phyloP scores from a whole-genome alignment of 306 rosid genomes.

The Urtica urens region DNA sequence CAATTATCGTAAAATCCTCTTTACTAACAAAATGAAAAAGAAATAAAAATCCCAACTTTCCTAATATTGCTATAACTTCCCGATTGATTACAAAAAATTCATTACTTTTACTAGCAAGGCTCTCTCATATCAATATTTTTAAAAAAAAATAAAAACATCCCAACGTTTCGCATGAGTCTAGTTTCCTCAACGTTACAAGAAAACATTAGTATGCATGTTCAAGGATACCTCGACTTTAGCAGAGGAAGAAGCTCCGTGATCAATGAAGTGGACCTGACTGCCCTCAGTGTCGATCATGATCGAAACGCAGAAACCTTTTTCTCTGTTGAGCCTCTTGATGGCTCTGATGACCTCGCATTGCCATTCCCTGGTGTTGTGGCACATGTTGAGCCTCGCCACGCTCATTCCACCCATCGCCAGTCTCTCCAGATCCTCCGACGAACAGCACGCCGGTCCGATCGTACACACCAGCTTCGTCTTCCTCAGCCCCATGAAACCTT shows the following conservation, averaged over 20 bases:
- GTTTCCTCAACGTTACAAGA: no score
- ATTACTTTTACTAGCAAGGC: no score
- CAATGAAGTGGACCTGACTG: constrained; percentile 75
- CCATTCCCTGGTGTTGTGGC: constrained; percentile 77
- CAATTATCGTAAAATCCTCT: no score
- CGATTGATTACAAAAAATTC: no score
- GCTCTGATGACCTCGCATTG: constrained; percentile 57
- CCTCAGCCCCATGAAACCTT: constrained; percentile 70
- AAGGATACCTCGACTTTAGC: constrained; percentile 60
- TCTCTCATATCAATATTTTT: no score
- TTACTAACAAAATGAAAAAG: no score
- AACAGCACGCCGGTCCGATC: constrained; percentile 62
- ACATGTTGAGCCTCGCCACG: constrained; percentile 84
- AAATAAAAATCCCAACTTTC: no score
- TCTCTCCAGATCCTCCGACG: constrained; percentile 61
- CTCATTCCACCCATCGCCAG: constrained; percentile 81
- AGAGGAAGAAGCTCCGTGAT: constrained; percentile 78
- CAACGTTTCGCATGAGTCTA: no score
- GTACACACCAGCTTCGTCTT: constrained; percentile 89
- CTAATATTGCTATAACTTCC: no score
- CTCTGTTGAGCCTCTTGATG: constrained; percentile 63
- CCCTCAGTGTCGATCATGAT: constrained; percentile 92
- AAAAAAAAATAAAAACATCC: no score
- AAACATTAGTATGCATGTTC: no score
- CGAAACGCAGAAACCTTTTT: constrained; percentile 57